Evolutionary conservation across 495 filamentous ascomycete genomes (phyloP).

Genomic region (Xanthoparmelia taractica): DNA sequence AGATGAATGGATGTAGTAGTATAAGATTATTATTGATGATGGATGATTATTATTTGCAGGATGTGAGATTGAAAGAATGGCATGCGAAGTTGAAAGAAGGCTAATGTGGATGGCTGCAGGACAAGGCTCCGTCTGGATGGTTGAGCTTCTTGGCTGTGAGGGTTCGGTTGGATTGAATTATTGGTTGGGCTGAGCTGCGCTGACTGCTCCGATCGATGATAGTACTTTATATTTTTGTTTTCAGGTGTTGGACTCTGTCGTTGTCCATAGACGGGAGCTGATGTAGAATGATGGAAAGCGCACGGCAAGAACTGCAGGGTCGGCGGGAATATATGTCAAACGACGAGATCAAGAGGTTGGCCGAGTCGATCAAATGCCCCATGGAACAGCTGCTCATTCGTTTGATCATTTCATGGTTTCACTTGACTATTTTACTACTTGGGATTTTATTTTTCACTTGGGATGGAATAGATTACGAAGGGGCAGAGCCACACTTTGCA

Average conservation of each 20-base stretch:
- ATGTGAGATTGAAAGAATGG: background rate
- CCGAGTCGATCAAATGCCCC: constrained; percentile 12
- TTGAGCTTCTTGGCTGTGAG: background rate
- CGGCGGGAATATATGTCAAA: constrained; percentile 21
- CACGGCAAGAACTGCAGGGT: constrained; percentile 21
- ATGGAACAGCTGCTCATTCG: constrained; percentile 21
- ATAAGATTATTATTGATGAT: background rate
- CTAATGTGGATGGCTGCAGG: background rate
- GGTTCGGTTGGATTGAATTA: background rate
- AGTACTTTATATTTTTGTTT: background rate
- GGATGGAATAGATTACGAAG: background rate
- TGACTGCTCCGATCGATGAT: background rate
- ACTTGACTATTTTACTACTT: constrained; percentile 5
- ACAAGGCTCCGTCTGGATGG: background rate
- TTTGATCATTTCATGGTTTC: constrained; percentile 21
- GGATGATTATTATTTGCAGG: too few relatives aligned
- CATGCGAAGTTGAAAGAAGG: background rate
- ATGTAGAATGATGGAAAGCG: constrained; percentile 22
- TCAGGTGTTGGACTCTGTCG: too few relatives aligned
- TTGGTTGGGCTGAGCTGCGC: constrained; percentile 9
- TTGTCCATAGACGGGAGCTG: constrained; percentile 14
- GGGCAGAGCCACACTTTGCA: background rate
- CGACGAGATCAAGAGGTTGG: constrained; percentile 15
- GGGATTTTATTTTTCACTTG: too few relatives aligned
- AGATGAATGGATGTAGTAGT: background rate